phyloP scores from a whole-genome alignment of 257 asterid species.

The Ocimum tenuiflorum region DNA sequence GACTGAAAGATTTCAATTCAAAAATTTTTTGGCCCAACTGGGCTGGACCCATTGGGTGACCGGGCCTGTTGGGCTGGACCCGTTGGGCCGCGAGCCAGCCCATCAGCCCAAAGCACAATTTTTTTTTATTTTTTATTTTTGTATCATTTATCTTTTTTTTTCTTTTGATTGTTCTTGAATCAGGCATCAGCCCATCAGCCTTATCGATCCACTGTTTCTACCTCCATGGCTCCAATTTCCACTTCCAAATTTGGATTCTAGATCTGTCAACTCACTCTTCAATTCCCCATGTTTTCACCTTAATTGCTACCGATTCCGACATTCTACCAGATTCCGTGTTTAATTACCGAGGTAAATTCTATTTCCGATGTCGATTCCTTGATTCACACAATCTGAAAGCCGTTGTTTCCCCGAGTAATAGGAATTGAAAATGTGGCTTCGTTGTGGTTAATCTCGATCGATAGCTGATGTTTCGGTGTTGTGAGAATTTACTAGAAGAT shows the following conservation, averaged over 20 bases:
- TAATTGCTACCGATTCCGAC: constrained; percentile 9
- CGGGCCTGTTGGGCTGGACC: too few relatives aligned
- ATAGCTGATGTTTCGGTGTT: background rate
- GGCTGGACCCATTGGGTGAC: too few relatives aligned
- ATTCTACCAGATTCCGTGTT: background rate
- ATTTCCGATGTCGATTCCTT: background rate
- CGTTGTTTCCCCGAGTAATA: background rate
- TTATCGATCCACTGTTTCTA: too few relatives aligned
- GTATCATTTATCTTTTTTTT: too few relatives aligned
- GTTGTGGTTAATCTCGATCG: background rate
- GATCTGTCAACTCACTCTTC: constrained; percentile 25
- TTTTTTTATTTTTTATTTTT: too few relatives aligned
- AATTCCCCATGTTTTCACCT: constrained; percentile 11
- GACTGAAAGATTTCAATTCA: too few relatives aligned
- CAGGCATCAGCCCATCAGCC: too few relatives aligned
- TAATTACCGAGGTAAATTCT: constrained; percentile 9
- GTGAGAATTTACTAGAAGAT: background rate
- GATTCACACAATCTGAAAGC: background rate
- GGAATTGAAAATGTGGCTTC: constrained; percentile 17
- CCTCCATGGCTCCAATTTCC: too few relatives aligned
- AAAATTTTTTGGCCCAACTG: too few relatives aligned
- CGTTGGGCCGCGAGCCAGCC: too few relatives aligned
- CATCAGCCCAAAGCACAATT: too few relatives aligned
- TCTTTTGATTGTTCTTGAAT: too few relatives aligned
- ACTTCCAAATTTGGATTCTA: constrained; percentile 30